These are phyloP conservation scores for Phytopythium montanum DNA, from an alignment of 352 stramenopile genomes.

Conservation along the genomic window DNA sequence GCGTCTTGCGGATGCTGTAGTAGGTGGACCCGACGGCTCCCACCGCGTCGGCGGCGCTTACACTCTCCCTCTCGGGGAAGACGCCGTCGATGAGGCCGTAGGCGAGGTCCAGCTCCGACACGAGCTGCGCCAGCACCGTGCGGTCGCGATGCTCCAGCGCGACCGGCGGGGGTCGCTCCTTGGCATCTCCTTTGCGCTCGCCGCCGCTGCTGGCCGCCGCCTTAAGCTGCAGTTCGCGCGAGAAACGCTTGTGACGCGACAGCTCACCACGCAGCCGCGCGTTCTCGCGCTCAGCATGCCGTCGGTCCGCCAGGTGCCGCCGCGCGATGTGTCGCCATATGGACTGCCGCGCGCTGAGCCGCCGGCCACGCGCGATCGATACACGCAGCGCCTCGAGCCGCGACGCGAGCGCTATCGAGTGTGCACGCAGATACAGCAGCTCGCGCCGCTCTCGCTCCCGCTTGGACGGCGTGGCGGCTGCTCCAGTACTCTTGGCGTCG, in stretches of 20 bases:
- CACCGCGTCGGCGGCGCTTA: slow-evolving; percentile 10
- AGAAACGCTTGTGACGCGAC: slow-evolving; percentile 6
- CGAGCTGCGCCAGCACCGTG: slow-evolving; percentile 23
- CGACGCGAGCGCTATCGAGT: slow-evolving; percentile 15
- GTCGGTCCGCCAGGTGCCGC: slow-evolving; percentile 14
- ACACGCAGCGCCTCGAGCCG: slow-evolving; percentile 14
- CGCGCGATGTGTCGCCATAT: slow-evolving; percentile 28
- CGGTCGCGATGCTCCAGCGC: slow-evolving; percentile 19
- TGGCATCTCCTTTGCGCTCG: not conserved
- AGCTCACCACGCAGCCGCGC: slow-evolving; percentile 13
- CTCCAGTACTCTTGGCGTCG: not conserved
- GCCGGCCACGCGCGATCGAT: not conserved
- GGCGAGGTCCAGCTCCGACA: slow-evolving; percentile 20
- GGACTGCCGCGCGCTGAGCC: not conserved
- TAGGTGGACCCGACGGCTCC: slow-evolving; percentile 2
- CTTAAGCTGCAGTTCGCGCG: not conserved
- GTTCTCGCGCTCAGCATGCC: slow-evolving; percentile 22
- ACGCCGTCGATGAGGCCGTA: slow-evolving; percentile 15
- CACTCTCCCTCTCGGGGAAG: slow-evolving; percentile 9
- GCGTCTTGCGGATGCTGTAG: slow-evolving; percentile 15
- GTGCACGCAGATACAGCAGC: slow-evolving; percentile 20
- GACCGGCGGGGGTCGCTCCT: not conserved
- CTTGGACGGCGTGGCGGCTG: slow-evolving; percentile 1
- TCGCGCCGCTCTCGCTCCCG: slow-evolving; percentile 28
- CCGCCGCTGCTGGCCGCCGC: not conserved